Base-by-base conservation (phyloP, 2,329 filamentous ascomycete genomes). In the Calcarisporium arbuscula region DNA sequence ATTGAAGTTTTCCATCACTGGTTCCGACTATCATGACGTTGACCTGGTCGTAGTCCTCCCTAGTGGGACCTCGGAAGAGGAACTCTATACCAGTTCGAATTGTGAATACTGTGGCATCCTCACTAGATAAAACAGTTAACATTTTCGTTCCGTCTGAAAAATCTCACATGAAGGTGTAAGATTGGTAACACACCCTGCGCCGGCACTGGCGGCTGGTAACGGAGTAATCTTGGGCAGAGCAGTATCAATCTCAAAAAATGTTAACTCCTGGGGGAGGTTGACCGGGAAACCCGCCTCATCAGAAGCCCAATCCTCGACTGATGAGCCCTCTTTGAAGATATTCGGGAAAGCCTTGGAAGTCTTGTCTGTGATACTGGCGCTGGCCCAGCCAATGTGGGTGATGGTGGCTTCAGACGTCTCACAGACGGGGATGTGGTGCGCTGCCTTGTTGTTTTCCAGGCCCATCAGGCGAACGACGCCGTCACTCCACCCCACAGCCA, bases 401-500 rank as follows among this genome's bases (percentile, higher is more conserved):
- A 77, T 68, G 46, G 46, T 62, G 28, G 54, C 54, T 28, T 60
- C 60, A 41, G 51, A 48, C 26, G 57, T 60, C 30, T 65, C 65
- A 49, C 63, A 68, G 35, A 80, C 62, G 12, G 60, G 60, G 49
- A 85, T 81, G 49, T 83, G 77, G 55, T 92, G 83, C 15, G 88
- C 78, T 10, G 82, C 76, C 60, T 90, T 94, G 56, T 80, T 84
- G 48, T 78, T 89, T 56, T 92, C 87, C 16, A 87, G 64, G 40
- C 83, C 84, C 55, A 90, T 74, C 22, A 94, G 63, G 38, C 86
- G 79, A 15, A 92, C 76, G 6, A 75, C 74, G 19, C 85, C 84
- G 63, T 94, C 86, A 46, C 76, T 86, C 79, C 86, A 94, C 29
- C 80, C 86, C 11, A 92, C 77, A 11, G 87, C 87, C 35, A 95